Percentiles rank a stretch among this genome's conserved stretches.
These are phyloP conservation scores for Leptographium flavum DNA, from an alignment of 2,329 filamentous ascomycete genomes.

Conservation along the genomic window DNA sequence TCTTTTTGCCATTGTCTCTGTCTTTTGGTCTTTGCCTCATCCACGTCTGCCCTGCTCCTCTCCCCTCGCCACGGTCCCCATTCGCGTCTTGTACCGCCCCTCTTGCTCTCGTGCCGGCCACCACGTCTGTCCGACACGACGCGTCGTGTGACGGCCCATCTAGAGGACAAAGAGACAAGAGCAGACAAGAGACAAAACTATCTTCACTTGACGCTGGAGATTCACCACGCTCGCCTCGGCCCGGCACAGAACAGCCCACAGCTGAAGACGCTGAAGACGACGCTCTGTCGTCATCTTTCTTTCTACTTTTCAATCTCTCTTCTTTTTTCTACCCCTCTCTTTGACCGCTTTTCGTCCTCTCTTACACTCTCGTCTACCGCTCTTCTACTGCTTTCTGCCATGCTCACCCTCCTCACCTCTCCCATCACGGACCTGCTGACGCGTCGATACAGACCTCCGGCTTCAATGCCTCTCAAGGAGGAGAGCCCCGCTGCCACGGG, in stretches of 20 bases:
- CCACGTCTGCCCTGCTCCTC: not conserved
- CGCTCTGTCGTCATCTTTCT: not conserved
- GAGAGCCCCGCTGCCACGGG: slow-evolving; percentile 8
- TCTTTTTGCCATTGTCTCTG: not conserved
- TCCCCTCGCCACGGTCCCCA: not conserved
- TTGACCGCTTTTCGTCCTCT: not conserved
- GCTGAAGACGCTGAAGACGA: not conserved
- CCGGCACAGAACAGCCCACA: too few relatives aligned
- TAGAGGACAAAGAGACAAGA: not conserved
- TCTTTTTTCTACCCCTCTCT: not conserved
- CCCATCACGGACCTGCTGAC: slow-evolving; percentile 7
- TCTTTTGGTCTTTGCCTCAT: not conserved
- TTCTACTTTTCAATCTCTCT: not conserved
- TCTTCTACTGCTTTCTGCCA: not conserved
- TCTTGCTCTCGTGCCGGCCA: not conserved
- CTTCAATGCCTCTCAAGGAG: slow-evolving; percentile 8
- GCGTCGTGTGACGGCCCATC: slow-evolving; percentile 1
- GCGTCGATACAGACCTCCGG: slow-evolving; percentile 5
- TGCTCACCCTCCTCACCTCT: not conserved
- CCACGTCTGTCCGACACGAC: not conserved
- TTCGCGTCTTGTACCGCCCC: not conserved
- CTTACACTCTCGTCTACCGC: not conserved
- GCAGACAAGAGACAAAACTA: too few relatives aligned
- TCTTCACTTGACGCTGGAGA: too few relatives aligned
- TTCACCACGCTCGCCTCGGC: too few relatives aligned